Evolutionary conservation across 2,329 filamentous ascomycete genomes (phyloP), one percentile per base, ranked within the genome.

Genomic region (Cladosporium sp.): DNA sequence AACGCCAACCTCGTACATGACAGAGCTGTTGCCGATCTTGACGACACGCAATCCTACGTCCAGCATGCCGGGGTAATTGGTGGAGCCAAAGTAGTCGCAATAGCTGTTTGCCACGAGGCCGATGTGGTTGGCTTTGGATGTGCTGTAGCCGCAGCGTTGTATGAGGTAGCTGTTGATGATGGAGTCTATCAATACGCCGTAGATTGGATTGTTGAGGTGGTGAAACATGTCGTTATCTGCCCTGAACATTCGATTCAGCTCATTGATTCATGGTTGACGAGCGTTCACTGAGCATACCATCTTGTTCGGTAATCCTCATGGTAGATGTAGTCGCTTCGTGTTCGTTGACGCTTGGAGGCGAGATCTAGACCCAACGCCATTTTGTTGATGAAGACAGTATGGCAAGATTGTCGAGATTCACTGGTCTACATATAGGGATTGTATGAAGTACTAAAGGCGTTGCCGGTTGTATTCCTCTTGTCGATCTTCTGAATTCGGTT

Each of bases 181-280:
- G 1, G 88, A 91, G 72, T 97, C 92, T 67, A 95, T 64, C 5
- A 66, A 52, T 4, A 65, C 60, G 38, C 59, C 62, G 43, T 66
- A 66, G 50, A 64, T 59, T 1, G 63, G 93, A 50, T 82, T 84
- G 50, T 65, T 62, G 33, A 57, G 60, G 66, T 97, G 92, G 53
- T 88, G 79, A 69, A 93, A 95, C 87, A 94, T 93, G 72, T 95
- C 90, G 65, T 95, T 95, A 69, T 95, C 90, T 67, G 82, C 84
- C 88, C 88, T 91, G 38, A 54, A 40, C n/a, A 25, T 38, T 33
- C n/a, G 15, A 16, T 3, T 36, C n/a, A n/a, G n/a, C n/a, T 27
- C 22, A 9, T 27, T 9, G 9, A 27, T 27, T 19, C 13, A 29
- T 18, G 52, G 6, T 13, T 51, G 16, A 30, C 27, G 11, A 20